A percentile compares a stretch with the other conserved stretches of the same genome.
These are phyloP conservation scores for Comarum palustre DNA, from an alignment of 306 rosid species.

Conservation along the genomic window DNA sequence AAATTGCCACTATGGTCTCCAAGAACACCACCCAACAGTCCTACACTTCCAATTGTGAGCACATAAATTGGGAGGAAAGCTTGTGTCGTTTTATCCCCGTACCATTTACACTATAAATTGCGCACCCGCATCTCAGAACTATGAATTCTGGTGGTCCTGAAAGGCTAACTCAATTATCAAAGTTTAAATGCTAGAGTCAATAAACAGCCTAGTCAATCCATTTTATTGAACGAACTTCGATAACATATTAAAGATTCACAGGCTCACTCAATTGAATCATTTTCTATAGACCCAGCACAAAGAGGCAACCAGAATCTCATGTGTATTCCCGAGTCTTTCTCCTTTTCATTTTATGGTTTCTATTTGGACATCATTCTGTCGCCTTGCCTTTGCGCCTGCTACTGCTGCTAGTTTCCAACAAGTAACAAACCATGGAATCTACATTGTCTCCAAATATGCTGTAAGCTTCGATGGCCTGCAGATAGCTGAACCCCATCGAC, in stretches of 20 bases:
- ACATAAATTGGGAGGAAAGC: no score
- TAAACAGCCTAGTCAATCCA: not conserved
- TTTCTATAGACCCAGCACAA: constrained; percentile 1
- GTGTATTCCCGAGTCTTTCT: not conserved
- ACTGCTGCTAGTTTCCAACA: constrained; percentile 73
- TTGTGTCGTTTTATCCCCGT: no score
- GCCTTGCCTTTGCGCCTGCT: constrained; percentile 94
- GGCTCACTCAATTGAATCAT: constrained; percentile 1
- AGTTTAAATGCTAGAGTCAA: not conserved
- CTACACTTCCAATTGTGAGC: no score
- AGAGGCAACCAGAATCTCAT: not conserved
- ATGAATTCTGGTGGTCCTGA: no score
- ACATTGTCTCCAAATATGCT: constrained; percentile 94
- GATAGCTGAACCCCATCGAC: constrained; percentile 88
- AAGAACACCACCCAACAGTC: no score
- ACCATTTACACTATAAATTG: no score
- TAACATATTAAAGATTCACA: constrained; percentile 12
- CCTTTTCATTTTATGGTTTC: not conserved
- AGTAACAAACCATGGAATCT: constrained; percentile 83
- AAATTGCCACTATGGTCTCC: no score
- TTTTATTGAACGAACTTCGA: constrained; percentile 5
- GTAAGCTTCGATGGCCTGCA: constrained; percentile 83
- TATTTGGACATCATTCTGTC: constrained; percentile 45
- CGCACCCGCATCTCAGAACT: no score
- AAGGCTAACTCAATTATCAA: not conserved